Percentiles rank a stretch among this genome's conserved stretches.
These are phyloP conservation scores for Tylopilus rubrobrunneus DNA, from an alignment of 768 basidiomycete genomes.

Conservation along the genomic window DNA sequence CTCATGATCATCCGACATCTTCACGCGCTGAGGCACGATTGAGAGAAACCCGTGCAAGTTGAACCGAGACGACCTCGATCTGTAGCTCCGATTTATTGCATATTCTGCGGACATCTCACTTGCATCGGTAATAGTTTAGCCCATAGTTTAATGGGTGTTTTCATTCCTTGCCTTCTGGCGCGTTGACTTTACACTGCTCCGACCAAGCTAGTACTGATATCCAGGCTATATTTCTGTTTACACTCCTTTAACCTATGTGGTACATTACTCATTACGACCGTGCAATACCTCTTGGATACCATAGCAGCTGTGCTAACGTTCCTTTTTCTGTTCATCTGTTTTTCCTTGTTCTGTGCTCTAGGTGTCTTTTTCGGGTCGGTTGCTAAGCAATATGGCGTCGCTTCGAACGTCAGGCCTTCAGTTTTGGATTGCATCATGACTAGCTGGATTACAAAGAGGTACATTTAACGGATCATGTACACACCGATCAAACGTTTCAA, in stretches of 20 bases:
- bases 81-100: slow-evolving; percentile 23
- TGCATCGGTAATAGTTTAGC: slow-evolving; percentile 18
- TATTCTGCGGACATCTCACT: slow-evolving; percentile 18
- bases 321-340: neutral
- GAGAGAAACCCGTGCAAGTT: neutral
- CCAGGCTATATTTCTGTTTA: slow-evolving; percentile 6
- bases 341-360: slow-evolving; percentile 5
- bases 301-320: slow-evolving; percentile 8
- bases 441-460: slow-evolving; percentile 12
- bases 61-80: slow-evolving; percentile 11
- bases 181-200: slow-evolving; percentile 5
- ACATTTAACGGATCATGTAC: slow-evolving; percentile 11
- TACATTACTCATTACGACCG: slow-evolving; percentile 8
- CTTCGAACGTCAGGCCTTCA: neutral
- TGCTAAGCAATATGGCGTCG: neutral
- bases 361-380: slow-evolving; percentile 4
- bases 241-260: slow-evolving; percentile 3
- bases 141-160: slow-evolving; percentile 17
- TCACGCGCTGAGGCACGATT: neutral
- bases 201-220: slow-evolving; percentile 12
- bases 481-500: neutral
- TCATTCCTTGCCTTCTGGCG: slow-evolving; percentile 9
- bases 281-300: slow-evolving; percentile 26
- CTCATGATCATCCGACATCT: slow-evolving; percentile 32
- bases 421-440: slow-evolving; percentile 8